phyloP scores from a whole-genome alignment of 1,284 basidiomycete genomes.

The Chiua sp. region DNA sequence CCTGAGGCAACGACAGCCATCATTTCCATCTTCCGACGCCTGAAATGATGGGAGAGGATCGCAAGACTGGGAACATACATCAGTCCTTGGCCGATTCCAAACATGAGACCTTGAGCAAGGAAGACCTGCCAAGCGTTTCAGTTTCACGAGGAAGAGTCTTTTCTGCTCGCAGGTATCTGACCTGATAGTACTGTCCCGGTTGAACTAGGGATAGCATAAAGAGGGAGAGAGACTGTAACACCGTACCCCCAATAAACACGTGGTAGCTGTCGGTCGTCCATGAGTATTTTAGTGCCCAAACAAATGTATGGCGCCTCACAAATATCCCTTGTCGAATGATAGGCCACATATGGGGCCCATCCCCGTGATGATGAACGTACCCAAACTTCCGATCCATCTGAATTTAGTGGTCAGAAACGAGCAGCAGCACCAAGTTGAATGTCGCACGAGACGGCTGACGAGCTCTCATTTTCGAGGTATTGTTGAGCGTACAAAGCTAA shows the following conservation, averaged over 20 bases:
- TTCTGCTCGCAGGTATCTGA: conserved; percentile 3
- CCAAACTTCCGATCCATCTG: conserved; percentile 38
- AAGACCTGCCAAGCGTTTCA: conserved; percentile 29
- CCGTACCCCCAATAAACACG: conserved; percentile 21
- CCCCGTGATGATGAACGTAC: conserved; percentile 20
- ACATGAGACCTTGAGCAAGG: conserved; percentile 39
- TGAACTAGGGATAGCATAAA: conserved; percentile 44
- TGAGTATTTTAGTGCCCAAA: neutral
- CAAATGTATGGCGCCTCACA: conserved; percentile 25
- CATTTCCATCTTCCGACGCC: conserved; percentile 28
- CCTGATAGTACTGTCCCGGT: conserved; percentile 41
- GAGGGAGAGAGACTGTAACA: conserved; percentile 35
- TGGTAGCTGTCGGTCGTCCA: conserved; percentile 11
- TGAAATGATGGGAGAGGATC: conserved; percentile 44
- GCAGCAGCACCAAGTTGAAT: too few relatives aligned
- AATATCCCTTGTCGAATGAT: conserved; percentile 37
- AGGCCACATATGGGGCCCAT: conserved; percentile 31
- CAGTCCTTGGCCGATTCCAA: conserved; percentile 40
- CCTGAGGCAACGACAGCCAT: conserved; percentile 40
- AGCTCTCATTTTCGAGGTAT: too few relatives aligned
- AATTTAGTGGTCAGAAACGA: too few relatives aligned
- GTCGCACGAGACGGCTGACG: too few relatives aligned
- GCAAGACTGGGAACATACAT: conserved; percentile 39
- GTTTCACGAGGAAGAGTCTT: neutral
- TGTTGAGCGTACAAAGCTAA: too few relatives aligned